These are phyloP conservation scores for Phytophthora fragariae DNA, from an alignment of 352 stramenopile genomes.

Conservation along the genomic window DNA sequence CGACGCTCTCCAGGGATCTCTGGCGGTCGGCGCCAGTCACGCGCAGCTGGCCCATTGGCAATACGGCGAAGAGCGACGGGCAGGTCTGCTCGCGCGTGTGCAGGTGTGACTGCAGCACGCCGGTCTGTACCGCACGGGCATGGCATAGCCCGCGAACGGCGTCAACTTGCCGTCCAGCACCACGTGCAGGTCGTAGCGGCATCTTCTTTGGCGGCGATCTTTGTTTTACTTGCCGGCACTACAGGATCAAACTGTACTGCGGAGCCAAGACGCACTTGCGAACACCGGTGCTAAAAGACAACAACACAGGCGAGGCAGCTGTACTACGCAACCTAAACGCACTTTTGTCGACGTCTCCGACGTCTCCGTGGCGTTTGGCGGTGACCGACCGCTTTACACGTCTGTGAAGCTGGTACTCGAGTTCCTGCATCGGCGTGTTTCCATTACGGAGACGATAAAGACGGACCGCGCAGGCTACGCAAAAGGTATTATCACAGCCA, in stretches of 20 bases:
- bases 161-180: slow-evolving; percentile 90
- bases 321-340: slow-evolving; percentile 15
- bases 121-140: slow-evolving; percentile 97
- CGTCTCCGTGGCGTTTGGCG: slow-evolving; percentile 9
- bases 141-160: slow-evolving; percentile 97
- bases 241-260: slow-evolving; percentile 19
- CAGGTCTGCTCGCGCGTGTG: slow-evolving; percentile 75
- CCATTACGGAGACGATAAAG: neutral
- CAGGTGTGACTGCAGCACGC: slow-evolving; percentile 96
- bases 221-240: too few species aligned
- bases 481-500: neutral
- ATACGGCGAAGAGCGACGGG: slow-evolving; percentile 98
- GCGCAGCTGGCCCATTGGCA: slow-evolving; percentile 98
- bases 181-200: slow-evolving; percentile 81
- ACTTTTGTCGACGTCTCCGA: neutral
- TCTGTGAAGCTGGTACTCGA: slow-evolving; percentile 7
- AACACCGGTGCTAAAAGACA: slow-evolving; percentile 10
- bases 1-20: slow-evolving; percentile 95
- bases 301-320: slow-evolving; percentile 9
- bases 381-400: slow-evolving; percentile 15
- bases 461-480: neutral
- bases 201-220: slow-evolving; percentile 74
- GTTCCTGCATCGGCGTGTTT: neutral
- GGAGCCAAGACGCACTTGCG: slow-evolving; percentile 8
- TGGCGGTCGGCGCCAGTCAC: slow-evolving; percentile 95